These are phyloP conservation scores for Vanrija pseudolonga DNA, from an alignment of 1,284 basidiomycete genomes.

Conservation along the genomic window DNA sequence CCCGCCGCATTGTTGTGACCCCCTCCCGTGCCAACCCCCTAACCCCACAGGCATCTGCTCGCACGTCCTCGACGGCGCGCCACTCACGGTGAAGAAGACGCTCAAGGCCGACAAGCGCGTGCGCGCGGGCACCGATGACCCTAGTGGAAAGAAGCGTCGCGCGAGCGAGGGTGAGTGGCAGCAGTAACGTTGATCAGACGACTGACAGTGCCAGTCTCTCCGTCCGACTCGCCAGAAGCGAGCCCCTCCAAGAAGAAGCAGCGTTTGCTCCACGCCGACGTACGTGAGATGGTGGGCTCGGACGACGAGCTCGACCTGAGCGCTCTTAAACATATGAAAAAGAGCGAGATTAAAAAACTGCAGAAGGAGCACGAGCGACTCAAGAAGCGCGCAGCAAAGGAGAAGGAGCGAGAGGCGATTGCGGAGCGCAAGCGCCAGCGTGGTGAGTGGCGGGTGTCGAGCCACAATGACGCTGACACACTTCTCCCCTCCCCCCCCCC, in stretches of 20 bases:
- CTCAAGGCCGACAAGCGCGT: constrained; percentile 59
- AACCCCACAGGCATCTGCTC: constrained; percentile 58
- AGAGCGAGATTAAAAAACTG: constrained; percentile 40
- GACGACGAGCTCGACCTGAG: constrained; percentile 23
- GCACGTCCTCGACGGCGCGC: constrained; percentile 55
- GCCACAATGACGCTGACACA: neutral
- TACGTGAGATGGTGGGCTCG: constrained; percentile 17
- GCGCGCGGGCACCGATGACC: constrained; percentile 17
- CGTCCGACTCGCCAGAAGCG: constrained; percentile 13
- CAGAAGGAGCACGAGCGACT: constrained; percentile 44
- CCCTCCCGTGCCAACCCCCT: neutral
- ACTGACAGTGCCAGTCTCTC: neutral
- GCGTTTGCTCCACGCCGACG: constrained; percentile 49
- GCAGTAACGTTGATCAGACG: neutral
- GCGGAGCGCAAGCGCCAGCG: constrained; percentile 69
- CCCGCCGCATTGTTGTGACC: neutral
- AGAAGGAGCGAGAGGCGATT: constrained; percentile 48
- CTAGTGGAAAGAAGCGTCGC: constrained; percentile 24
- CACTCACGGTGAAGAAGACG: constrained; percentile 53
- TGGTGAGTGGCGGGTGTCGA: constrained; percentile 43
- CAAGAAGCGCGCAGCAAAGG: constrained; percentile 68
- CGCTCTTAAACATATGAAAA: constrained; percentile 34
- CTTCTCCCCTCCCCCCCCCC: no score
- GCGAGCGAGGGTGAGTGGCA: constrained; percentile 37
- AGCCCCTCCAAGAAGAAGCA: constrained; percentile 26